Conservation (phyloP, 176 grass and related monocot species). For the Phragmites australis region DNA sequence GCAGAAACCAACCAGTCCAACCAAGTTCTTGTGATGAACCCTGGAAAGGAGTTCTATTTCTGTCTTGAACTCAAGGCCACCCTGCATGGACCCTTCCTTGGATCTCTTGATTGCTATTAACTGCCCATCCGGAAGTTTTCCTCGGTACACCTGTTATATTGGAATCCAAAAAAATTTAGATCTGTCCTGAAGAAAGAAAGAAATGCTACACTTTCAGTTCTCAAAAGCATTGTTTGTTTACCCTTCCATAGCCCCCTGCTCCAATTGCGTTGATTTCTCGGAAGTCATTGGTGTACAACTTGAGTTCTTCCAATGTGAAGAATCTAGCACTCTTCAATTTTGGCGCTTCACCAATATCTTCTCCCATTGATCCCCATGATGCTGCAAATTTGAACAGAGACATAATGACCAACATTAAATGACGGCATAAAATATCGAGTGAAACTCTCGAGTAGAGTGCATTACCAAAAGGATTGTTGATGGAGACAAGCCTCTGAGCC, state of each 20-base stretch:
- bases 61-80: slow-evolving; percentile 85
- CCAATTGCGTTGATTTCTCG: slow-evolving; percentile 69
- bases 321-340: slow-evolving; percentile 58
- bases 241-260: slow-evolving; percentile 78
- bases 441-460: not conserved
- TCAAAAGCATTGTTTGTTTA: slow-evolving; percentile 34
- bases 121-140: slow-evolving; percentile 61
- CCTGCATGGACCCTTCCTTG: slow-evolving; percentile 77
- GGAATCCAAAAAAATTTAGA: not conserved
- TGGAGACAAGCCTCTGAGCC: slow-evolving; percentile 44
- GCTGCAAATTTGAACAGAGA: slow-evolving; percentile 42
- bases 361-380: slow-evolving; percentile 63
- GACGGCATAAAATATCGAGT: not conserved
- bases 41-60: slow-evolving; percentile 90
- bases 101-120: slow-evolving; percentile 88
- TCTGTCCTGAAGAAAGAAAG: slow-evolving; percentile 21
- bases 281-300: slow-evolving; percentile 76
- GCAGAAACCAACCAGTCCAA: slow-evolving; percentile 85
- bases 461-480: slow-evolving; percentile 72
- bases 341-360: slow-evolving; percentile 67
- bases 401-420: not conserved
- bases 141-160: slow-evolving; percentile 70
- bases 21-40: slow-evolving; percentile 92
- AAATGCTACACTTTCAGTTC: not conserved
- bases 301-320: slow-evolving; percentile 78